Percentiles rank a stretch among this genome's conserved stretches.
Conservation (phyloP, 164 flowering plant species). For the Umbellularia californica region DNA sequence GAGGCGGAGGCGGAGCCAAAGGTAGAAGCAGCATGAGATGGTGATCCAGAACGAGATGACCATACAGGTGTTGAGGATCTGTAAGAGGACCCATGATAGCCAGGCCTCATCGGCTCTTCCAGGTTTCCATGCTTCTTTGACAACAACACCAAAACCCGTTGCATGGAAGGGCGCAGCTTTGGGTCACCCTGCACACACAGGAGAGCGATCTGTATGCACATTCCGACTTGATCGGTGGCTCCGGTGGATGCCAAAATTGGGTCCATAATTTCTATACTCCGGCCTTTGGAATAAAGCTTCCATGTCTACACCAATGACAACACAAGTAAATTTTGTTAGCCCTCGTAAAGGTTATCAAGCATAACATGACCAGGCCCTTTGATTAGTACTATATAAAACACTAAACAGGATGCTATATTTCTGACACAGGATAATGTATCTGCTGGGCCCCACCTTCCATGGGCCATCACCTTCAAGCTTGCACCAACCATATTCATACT, state of each 20-base stretch:
- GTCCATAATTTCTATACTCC: slow-evolving; percentile 66
- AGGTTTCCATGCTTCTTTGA: slow-evolving; percentile 49
- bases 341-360: too few relatives aligned
- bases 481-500: not conserved
- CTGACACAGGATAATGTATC: too few relatives aligned
- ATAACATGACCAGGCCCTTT: too few relatives aligned
- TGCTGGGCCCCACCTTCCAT: too few relatives aligned
- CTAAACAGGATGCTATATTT: too few relatives aligned
- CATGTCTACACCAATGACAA: slow-evolving; percentile 45
- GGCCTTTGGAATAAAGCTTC: slow-evolving; percentile 56
- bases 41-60: slow-evolving; percentile 13
- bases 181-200: slow-evolving; percentile 80
- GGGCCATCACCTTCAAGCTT: not conserved
- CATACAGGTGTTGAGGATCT: slow-evolving; percentile 29
- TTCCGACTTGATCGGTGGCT: slow-evolving; percentile 32
- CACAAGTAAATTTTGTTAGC: too few relatives aligned
- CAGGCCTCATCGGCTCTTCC: slow-evolving; percentile 75
- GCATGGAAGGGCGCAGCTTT: slow-evolving; percentile 58
- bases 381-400: too few relatives aligned
- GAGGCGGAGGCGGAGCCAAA: slow-evolving; percentile 19
- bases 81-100: slow-evolving; percentile 52
- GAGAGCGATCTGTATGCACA: slow-evolving; percentile 70
- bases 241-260: slow-evolving; percentile 37
- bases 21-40: not conserved
- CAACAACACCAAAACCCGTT: slow-evolving; percentile 53